Evolutionary conservation across 176 grass and related monocot genomes (phyloP), one percentile per base, ranked within the genome.

Genomic region (Eragrostis curvula): DNA sequence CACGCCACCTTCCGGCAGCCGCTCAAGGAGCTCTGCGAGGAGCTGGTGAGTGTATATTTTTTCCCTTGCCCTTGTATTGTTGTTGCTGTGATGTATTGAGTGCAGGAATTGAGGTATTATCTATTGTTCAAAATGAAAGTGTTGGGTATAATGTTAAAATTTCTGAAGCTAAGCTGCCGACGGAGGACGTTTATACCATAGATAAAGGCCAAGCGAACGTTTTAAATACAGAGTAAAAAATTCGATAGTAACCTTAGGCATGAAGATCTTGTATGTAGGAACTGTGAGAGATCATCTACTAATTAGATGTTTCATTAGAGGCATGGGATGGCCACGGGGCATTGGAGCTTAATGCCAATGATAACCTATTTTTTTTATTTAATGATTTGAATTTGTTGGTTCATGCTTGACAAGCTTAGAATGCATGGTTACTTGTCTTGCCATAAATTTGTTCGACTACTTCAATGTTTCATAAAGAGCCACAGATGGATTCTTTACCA

Each of bases 21-120:
- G 32, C 79, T 99, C 49, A 99, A 96, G 79, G 79, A 90, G 27
- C 84, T 99, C 43, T 99, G 96, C 76, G 89, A 99, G 85, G 85
- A 92, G 73, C 32, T 92, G 89, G 93, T 95, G 80, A 91, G 91
- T 70, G 32, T 64, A n/a, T 64, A 7, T 58, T 56, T 58, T 56
- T 20, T 8, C 65, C 27, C 14, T 69, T 7, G 15, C 5, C 5
- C 44, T 36, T 12, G n/a, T 49, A 69, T 68, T 68, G 10, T 53
- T 55, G 47, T 88, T 68, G 0, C 12, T 81, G 44, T 60, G 66
- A 24, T 53, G 7, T 68, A 29, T 79, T 42, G 23, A 12, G 62
- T 79, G 59, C 32, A 6, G 8, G 68, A 85, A 75, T 41, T 72
- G 25, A n/a, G 21, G 25, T 57, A 16, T 63, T 12, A 11, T 8